Conservation (phyloP, 225 moss, liverwort and hornwort genomes). For the Neckera pumila region DNA sequence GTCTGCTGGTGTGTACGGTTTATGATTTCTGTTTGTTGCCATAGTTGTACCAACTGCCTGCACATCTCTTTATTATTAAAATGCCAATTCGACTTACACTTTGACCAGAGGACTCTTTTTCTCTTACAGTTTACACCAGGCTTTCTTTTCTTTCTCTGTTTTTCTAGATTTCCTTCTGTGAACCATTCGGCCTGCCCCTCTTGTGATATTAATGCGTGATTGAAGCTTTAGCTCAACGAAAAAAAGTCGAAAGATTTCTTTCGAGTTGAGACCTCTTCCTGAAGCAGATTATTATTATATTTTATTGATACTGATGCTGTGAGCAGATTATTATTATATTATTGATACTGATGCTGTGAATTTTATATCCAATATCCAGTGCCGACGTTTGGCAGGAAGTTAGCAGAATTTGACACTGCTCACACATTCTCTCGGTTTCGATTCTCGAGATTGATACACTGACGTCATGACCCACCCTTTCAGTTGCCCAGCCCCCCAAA, state of each 20-base stretch:
- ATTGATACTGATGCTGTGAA: neutral
- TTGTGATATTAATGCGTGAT: neutral
- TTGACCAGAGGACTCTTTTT: neutral
- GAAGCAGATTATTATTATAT: too few relatives aligned
- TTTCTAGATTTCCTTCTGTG: neutral
- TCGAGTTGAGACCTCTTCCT: neutral
- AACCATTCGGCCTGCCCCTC: neutral
- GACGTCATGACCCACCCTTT: neutral
- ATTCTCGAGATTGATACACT: neutral
- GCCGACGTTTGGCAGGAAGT: neutral
- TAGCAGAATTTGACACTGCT: neutral
- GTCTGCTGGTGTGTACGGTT: neutral
- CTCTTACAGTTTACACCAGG: too few relatives aligned
- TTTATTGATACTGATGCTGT: neutral
- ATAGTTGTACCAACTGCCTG: neutral
- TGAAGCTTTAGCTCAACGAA: neutral
- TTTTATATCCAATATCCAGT: neutral
- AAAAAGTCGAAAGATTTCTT: neutral
- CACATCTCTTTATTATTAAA: neutral
- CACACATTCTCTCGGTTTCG: neutral
- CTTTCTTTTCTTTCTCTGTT: too few relatives aligned
- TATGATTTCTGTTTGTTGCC: neutral
- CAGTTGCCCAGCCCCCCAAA: neutral
- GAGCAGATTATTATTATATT: too few relatives aligned
- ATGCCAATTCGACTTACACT: neutral